Evolutionary conservation across 192 early-diverging fungal species (phyloP), one percentile per base, ranked within the genome.

Genomic region (Entomortierella beljakovae): DNA sequence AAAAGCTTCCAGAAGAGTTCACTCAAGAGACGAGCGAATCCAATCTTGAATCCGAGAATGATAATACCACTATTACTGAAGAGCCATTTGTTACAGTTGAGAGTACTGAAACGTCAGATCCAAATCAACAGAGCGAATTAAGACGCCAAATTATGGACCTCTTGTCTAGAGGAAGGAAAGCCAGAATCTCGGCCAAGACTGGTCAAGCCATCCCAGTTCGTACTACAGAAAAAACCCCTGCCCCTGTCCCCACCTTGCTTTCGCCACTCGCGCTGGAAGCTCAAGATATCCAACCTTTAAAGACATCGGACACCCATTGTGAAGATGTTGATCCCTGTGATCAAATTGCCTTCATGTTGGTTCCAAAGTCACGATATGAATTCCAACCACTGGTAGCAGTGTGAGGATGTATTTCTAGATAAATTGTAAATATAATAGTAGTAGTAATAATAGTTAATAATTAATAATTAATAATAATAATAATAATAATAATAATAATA

Each of bases 311-410:
- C n/a, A 31, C 15, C 13, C 28, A 28, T 26, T 38, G n/a, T 10
- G 52, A 28, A 0, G 62, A 53, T 1, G 61, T 52, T 20, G 67
- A 69, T 6, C 56, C 57, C 0, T 69, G 61, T 55, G 75, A 62
- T 15, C 54, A 29, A 18, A 79, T 79, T 49, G 60, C 75, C 23
- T 79, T 79, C 32, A 79, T 79, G 75, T 56, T 79, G 20, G 75
- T 79, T 22, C 75, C 75, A n/a, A 79, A 79, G 29, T 79, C 75
- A 2, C 60, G 75, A 35, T 79, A 79, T 26, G 75, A 79, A 42
- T 79, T 79, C 57, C 75, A 79, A 31, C 66, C 75, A 15, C 42
- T 79, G 7, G 75, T 77, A 0, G 61, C 48, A 8, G 54, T 60
- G 33, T 74, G 20, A 59, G 25, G 43, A 46, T 46, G 15, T 46